Evolutionary conservation across 208 protist genomes (phyloP).

Genomic region (Acanthamoeba royreba): DNA sequence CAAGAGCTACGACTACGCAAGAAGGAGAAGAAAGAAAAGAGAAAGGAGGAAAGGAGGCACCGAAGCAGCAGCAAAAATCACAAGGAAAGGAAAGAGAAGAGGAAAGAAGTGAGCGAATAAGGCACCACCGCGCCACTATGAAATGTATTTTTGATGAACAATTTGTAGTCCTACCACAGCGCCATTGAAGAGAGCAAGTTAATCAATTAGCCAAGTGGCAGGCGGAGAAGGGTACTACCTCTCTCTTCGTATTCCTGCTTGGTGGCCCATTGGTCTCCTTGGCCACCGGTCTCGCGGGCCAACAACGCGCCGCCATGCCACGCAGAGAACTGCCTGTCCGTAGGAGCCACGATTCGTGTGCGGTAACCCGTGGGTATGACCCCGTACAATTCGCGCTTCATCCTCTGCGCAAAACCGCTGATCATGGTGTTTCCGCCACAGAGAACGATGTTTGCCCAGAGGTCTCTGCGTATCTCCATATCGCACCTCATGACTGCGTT

Average conservation of each 20-base stretch:
- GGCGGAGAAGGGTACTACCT: too few species aligned
- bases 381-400: background rate
- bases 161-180: too few species aligned
- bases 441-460: background rate
- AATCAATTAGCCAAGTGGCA: too few species aligned
- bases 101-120: too few species aligned
- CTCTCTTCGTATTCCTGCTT: background rate
- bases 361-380: background rate
- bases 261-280: background rate
- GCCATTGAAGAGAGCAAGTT: too few species aligned
- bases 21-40: background rate
- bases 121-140: too few species aligned
- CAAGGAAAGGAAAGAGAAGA: too few species aligned
- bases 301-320: background rate
- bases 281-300: background rate
- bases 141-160: too few species aligned
- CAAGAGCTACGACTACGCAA: background rate
- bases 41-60: background rate
- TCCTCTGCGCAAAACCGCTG: background rate
- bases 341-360: background rate
- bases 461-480: background rate
- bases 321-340: background rate
- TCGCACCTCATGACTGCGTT: background rate
- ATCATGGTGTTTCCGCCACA: background rate
- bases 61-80: background rate